phyloP scores from a whole-genome alignment of 148 eudicot genomes.

The Rhododendron vialii region DNA sequence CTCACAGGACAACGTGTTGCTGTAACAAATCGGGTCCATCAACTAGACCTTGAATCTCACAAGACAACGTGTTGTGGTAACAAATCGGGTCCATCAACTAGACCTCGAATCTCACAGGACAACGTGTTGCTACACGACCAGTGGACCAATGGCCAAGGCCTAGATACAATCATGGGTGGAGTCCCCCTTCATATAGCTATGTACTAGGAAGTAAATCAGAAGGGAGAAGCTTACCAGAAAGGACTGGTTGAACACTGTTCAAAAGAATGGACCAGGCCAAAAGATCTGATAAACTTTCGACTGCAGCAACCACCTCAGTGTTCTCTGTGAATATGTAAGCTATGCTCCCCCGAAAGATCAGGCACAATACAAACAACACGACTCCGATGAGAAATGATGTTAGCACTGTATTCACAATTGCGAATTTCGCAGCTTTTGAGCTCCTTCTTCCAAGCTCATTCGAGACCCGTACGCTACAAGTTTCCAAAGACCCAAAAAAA shows the following conservation, averaged over 20 bases:
- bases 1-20: too few relatives aligned
- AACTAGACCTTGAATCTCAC: too few relatives aligned
- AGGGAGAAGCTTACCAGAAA: constrained; percentile 43
- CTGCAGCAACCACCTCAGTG: constrained; percentile 51
- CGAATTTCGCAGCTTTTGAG: constrained; percentile 34
- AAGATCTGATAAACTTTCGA: constrained; percentile 47
- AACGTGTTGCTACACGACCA: too few relatives aligned
- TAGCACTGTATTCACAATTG: constrained; percentile 22
- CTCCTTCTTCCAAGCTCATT: constrained; percentile 50
- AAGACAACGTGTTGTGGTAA: too few relatives aligned
- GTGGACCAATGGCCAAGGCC: too few relatives aligned
- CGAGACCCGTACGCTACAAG: constrained; percentile 37
- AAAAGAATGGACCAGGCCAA: constrained; percentile 58
- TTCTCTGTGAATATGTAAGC: constrained; percentile 66
- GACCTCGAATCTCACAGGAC: too few relatives aligned
- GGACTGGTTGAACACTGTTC: constrained; percentile 59
- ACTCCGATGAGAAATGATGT: constrained; percentile 32
- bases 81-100: too few relatives aligned
- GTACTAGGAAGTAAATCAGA: background rate
- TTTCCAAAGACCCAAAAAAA: background rate
- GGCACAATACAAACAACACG: constrained; percentile 29
- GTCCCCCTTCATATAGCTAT: too few relatives aligned
- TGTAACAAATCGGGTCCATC: too few relatives aligned
- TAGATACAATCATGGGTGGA: too few relatives aligned
- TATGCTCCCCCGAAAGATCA: constrained; percentile 33